These are phyloP conservation scores for Pythium periplocum DNA, from an alignment of 352 stramenopile genomes.

Conservation along the genomic window DNA sequence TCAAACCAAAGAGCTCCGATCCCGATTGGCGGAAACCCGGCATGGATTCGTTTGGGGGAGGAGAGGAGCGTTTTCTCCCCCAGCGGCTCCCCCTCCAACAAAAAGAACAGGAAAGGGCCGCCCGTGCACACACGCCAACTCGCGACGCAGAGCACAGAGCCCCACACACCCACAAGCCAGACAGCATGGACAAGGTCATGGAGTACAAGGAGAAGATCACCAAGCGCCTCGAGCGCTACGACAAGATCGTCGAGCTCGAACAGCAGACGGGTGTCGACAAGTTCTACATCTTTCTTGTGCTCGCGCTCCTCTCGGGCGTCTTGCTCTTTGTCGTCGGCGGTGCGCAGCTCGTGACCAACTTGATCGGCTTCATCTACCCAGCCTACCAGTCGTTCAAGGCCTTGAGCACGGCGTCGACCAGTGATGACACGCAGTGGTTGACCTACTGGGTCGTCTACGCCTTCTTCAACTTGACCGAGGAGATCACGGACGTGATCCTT, in stretches of 20 bases:
- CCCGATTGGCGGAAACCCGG: no score
- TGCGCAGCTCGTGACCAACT: slow-evolving; percentile 68
- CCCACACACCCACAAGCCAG: not conserved
- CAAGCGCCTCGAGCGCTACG: slow-evolving; percentile 73
- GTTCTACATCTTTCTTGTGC: slow-evolving; percentile 80
- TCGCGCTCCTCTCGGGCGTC: slow-evolving; percentile 38
- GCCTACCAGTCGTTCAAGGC: slow-evolving; percentile 89
- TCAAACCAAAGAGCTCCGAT: no score
- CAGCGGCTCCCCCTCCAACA: no score
- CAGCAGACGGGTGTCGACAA: slow-evolving; percentile 85
- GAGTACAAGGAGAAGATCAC: slow-evolving; percentile 85
- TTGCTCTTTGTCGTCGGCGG: slow-evolving; percentile 79
- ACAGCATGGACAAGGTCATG: slow-evolving; percentile 71
- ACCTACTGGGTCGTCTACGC: slow-evolving; percentile 94
- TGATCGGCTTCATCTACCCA: slow-evolving; percentile 86
- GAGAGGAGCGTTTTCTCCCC: no score
- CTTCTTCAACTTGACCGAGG: slow-evolving; percentile 95
- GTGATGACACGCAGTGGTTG: slow-evolving; percentile 86
- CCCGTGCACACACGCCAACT: no score
- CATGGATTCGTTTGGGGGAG: no score
- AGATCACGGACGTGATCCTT: slow-evolving; percentile 74
- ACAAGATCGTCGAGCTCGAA: slow-evolving; percentile 80
- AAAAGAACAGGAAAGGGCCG: no score
- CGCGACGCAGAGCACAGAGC: not conserved
- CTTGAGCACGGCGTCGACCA: slow-evolving; percentile 60